A percentile compares a stretch with the other conserved stretches of the same genome.
phyloP scores from a whole-genome alignment of 1,139 yeast species.

The Pichia sp. region DNA sequence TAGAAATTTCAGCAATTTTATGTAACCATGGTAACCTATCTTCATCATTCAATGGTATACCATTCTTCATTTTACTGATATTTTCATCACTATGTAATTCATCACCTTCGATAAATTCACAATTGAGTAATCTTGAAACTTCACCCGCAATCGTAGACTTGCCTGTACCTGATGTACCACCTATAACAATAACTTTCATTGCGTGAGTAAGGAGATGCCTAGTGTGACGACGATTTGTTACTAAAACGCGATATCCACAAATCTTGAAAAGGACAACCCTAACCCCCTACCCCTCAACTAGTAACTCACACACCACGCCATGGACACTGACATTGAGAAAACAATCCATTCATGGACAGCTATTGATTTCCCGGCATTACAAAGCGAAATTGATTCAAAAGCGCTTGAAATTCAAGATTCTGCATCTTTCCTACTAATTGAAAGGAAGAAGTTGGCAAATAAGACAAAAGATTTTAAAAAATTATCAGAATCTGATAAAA shows the following conservation, averaged over 20 bases:
- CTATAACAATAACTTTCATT: neutral
- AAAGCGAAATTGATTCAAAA: conserved; percentile 64
- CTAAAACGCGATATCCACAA: neutral
- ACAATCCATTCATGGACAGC: conserved; percentile 77
- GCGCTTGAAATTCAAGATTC: conserved; percentile 66
- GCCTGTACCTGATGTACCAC: neutral
- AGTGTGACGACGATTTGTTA: too few species aligned
- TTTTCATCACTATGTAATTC: conserved; percentile 60
- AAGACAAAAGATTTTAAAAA: conserved; percentile 80
- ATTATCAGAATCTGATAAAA: conserved; percentile 56
- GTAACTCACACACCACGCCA: too few species aligned
- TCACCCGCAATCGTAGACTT: neutral
- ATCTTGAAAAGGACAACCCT: neutral
- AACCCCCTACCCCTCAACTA: neutral
- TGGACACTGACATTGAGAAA: conserved; percentile 32
- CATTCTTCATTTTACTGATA: conserved; percentile 72
- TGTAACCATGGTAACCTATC: conserved; percentile 90
- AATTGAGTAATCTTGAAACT: neutral
- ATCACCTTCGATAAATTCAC: conserved; percentile 74
- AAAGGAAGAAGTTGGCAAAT: conserved; percentile 69
- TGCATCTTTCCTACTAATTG: conserved; percentile 58
- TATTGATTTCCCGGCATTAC: conserved; percentile 61
- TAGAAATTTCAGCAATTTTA: conserved; percentile 38
- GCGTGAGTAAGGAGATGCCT: too few species aligned
- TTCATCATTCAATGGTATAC: conserved; percentile 75